A percentile compares a stretch with the other conserved stretches of the same genome.
Conservation (phyloP, 169 alveolate genomes). For the Plasmodium falciparum region DNA sequence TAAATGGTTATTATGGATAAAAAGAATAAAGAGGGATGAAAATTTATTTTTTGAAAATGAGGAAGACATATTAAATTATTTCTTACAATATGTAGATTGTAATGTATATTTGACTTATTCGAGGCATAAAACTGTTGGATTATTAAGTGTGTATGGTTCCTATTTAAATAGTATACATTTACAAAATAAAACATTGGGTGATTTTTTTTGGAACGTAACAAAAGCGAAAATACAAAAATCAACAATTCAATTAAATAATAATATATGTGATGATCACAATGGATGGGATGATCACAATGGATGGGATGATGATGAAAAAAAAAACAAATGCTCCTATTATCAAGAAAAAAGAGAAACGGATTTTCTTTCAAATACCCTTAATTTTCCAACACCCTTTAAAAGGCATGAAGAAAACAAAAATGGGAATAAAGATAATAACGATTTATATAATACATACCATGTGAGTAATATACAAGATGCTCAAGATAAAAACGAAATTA, state of each 20-base stretch:
- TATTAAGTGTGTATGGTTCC: slow-evolving; percentile 64
- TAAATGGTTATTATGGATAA: slow-evolving; percentile 73
- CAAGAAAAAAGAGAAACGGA: slow-evolving; percentile 5
- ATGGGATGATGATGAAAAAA: background rate
- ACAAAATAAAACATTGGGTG: slow-evolving; percentile 17
- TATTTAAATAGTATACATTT: slow-evolving; percentile 40
- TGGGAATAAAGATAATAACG: too few relatives aligned
- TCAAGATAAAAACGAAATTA: too few relatives aligned
- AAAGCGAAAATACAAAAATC: background rate
- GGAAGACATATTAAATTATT: slow-evolving; percentile 49
- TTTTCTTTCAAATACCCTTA: slow-evolving; percentile 6
- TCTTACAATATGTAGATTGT: slow-evolving; percentile 44
- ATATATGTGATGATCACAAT: background rate
- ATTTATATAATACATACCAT: too few relatives aligned
- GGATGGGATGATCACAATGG: background rate
- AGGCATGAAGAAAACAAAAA: background rate
- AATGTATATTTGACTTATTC: slow-evolving; percentile 32
- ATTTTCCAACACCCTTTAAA: background rate
- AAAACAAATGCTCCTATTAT: background rate
- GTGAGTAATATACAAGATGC: too few relatives aligned
- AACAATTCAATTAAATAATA: background rate
- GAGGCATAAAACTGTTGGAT: slow-evolving; percentile 48
- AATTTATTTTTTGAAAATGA: slow-evolving; percentile 43
- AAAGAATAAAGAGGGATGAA: slow-evolving; percentile 65
- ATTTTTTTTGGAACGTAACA: slow-evolving; percentile 21